Percentiles rank a stretch among this genome's conserved stretches.
These are phyloP conservation scores for Mycena crocata DNA, from an alignment of 768 basidiomycete species.

Conservation along the genomic window DNA sequence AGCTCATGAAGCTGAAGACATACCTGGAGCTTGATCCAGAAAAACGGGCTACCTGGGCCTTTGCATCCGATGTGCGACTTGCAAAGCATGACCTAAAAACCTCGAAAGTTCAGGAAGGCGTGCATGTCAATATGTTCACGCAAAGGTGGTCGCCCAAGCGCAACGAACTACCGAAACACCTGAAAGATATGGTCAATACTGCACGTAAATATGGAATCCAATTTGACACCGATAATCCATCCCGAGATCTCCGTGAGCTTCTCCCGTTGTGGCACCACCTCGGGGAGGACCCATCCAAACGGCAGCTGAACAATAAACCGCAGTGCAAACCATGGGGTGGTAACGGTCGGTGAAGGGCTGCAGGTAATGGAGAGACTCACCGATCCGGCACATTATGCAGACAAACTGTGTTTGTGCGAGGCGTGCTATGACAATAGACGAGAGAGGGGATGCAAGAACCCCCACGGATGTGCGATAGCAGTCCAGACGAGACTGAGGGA, in stretches of 20 bases:
- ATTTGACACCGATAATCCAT: constrained; percentile 29
- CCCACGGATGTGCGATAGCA: neutral
- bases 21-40: constrained; percentile 33
- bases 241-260: neutral
- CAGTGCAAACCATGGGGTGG: neutral
- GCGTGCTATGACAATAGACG: neutral
- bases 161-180: constrained; percentile 16
- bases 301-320: neutral
- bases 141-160: constrained; percentile 40
- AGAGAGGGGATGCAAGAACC: neutral
- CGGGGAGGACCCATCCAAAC: neutral
- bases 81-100: neutral
- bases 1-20: constrained; percentile 36
- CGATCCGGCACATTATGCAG: neutral
- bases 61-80: constrained; percentile 40
- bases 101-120: constrained; percentile 7
- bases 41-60: constrained; percentile 42
- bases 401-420: neutral
- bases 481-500: neutral
- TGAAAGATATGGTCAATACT: constrained; percentile 33
- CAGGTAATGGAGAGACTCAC: neutral
- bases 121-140: constrained; percentile 35
- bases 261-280: constrained; percentile 17
- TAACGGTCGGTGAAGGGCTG: neutral
- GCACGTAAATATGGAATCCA: constrained; percentile 37